Evolutionary conservation across 2,329 filamentous ascomycete species (phyloP).

Genomic region (Berkeleyomyces basicola): DNA sequence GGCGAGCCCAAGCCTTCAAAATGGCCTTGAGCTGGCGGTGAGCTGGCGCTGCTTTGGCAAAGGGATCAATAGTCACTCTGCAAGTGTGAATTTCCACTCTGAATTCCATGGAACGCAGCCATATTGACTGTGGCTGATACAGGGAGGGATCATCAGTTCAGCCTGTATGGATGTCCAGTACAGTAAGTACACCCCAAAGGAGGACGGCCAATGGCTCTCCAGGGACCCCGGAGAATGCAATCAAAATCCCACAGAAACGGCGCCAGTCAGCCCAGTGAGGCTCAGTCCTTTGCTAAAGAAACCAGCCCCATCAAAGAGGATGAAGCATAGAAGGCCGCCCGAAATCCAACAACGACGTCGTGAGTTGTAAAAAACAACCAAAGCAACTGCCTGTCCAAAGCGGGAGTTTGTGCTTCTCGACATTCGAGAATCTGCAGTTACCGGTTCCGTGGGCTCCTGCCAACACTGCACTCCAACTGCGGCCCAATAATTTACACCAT

Average conservation of each 20-base stretch:
- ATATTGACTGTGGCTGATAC: too few relatives aligned
- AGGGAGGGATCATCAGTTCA: too few relatives aligned
- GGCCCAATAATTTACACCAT: neutral
- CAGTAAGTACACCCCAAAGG: too few relatives aligned
- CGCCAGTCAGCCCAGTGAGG: neutral
- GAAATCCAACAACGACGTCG: neutral
- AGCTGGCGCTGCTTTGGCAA: too few relatives aligned
- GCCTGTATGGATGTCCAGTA: too few relatives aligned
- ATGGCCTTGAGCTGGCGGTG: too few relatives aligned
- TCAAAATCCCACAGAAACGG: constrained; percentile 14
- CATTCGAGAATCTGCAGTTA: neutral
- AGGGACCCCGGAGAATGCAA: neutral
- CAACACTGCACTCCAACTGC: neutral
- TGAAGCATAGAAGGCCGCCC: neutral
- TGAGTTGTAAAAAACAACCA: neutral
- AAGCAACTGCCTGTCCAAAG: too few relatives aligned
- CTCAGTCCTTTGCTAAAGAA: neutral
- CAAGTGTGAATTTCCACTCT: too few relatives aligned
- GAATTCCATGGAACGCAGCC: too few relatives aligned
- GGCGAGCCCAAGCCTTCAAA: too few relatives aligned
- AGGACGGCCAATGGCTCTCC: too few relatives aligned
- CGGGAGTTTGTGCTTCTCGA: neutral
- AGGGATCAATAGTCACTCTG: too few relatives aligned
- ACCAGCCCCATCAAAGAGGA: neutral
- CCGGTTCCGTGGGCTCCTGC: neutral